phyloP scores from a whole-genome alignment of 768 basidiomycete genomes.

The Lentinula boryana region DNA sequence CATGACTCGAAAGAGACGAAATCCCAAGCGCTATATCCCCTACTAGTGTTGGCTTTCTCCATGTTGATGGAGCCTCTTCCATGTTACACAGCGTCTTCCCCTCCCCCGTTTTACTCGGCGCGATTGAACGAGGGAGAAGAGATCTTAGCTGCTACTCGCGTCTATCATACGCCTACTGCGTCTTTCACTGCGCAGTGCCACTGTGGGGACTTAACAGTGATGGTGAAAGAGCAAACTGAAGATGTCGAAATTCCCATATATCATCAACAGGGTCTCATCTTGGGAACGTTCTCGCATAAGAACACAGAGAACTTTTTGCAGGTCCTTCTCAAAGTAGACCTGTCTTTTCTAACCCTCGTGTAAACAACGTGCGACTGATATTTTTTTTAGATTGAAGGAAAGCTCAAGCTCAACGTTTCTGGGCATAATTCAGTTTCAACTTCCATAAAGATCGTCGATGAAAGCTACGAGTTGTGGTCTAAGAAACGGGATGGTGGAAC shows the following conservation, averaged over 20 bases:
- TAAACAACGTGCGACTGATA: not conserved
- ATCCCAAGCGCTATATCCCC: too few species aligned
- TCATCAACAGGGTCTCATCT: not conserved
- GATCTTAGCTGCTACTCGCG: not conserved
- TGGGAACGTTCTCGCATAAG: not conserved
- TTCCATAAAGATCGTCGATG: not conserved
- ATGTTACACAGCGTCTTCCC: not conserved
- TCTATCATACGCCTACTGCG: not conserved
- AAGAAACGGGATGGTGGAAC: not conserved
- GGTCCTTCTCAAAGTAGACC: not conserved
- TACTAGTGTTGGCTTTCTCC: too few species aligned
- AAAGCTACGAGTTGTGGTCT: constrained; percentile 6
- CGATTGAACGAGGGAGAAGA: not conserved
- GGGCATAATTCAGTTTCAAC: not conserved
- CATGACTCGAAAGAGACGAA: too few species aligned
- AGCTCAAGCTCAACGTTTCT: not conserved
- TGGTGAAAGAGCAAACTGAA: constrained; percentile 1
- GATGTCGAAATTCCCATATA: not conserved
- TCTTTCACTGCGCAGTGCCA: not conserved
- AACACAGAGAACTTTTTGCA: not conserved
- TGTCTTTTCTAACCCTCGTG: not conserved
- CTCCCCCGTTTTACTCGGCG: not conserved
- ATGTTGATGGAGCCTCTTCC: not conserved
- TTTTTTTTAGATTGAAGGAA: not conserved
- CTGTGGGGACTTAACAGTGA: not conserved